Base-by-base conservation (phyloP, 2,329 filamentous ascomycete genomes). In the Mycogone perniciosa region DNA sequence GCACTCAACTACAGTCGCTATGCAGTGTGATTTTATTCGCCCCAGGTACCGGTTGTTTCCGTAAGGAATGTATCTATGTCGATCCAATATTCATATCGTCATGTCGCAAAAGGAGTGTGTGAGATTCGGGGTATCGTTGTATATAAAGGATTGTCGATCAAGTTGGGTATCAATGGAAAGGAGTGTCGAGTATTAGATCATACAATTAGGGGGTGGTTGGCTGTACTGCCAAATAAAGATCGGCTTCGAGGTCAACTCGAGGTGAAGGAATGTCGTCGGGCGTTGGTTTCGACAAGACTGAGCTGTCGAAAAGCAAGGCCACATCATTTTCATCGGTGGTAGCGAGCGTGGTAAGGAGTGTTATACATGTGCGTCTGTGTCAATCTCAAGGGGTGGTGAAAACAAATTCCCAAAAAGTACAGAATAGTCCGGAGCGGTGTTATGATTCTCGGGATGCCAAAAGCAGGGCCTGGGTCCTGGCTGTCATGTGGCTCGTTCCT, bases 1-100 rank as follows among this genome's bases (percentile, higher is more conserved):
- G 48, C 52, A 51, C 41, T 35, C 56, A 63, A 71, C 50, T 72
- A 72, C 70, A 75, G 72, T 73, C 75, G 76, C 76, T 77, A 78
- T 79, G 76, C 75, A 77, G 67, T 74, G 71, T 69, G 54, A 61
- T 58, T 71, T 71, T 66, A 65, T 70, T 57, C 54, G 55, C 57
- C 55, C 54, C 20, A 20, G 20, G 20, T 20, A 20, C 20, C 20
- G 20, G 20, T 20, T 65, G 55, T 63, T 56, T 68, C 64, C 67
- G 64, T 68, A 75, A 73, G 71, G 72, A 75, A 68, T 67, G 71
- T 70, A 61, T 70, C 65, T 70, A 72, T 72, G 60, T 61, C 60
- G 57, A 63, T 62, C 71, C 64, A 65, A 43, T 49, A 50, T 54
- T 48, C 48, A 51, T 54, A 46, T 46, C 51, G 26, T 53, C 9